phyloP scores from a whole-genome alignment of 2,329 filamentous ascomycete genomes.

The Monilinia aucupariae region DNA sequence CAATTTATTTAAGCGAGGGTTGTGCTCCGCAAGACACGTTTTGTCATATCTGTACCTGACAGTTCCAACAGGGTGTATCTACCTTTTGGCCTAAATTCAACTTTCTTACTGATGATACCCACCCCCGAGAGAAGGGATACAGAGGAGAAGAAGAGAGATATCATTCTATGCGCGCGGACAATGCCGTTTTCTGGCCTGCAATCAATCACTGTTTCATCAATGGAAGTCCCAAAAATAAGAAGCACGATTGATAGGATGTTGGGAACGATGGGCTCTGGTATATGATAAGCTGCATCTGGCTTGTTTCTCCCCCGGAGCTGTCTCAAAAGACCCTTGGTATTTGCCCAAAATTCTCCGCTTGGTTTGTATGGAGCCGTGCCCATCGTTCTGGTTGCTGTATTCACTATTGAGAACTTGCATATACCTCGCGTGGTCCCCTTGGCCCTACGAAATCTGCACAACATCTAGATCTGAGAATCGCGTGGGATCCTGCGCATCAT shows the following conservation, averaged over 20 bases:
- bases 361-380: background rate
- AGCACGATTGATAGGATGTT: background rate
- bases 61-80: background rate
- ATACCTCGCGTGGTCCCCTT: background rate
- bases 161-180: background rate
- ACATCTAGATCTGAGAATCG: background rate
- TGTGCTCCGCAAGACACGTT: background rate
- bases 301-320: background rate
- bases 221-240: background rate
- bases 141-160: background rate
- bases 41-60: background rate
- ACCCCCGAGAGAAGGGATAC: background rate
- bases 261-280: background rate
- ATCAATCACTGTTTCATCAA: background rate
- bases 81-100: background rate
- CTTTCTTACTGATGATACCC: background rate
- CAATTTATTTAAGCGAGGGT: background rate
- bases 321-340: background rate
- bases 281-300: background rate
- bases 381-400: background rate
- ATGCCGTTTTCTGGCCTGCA: background rate
- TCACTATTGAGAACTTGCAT: constrained; percentile 9
- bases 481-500: background rate
- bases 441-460: background rate
- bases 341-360: background rate